Conservation (phyloP, 1,284 basidiomycete species). For the Melampsora abietis-canadensis region DNA sequence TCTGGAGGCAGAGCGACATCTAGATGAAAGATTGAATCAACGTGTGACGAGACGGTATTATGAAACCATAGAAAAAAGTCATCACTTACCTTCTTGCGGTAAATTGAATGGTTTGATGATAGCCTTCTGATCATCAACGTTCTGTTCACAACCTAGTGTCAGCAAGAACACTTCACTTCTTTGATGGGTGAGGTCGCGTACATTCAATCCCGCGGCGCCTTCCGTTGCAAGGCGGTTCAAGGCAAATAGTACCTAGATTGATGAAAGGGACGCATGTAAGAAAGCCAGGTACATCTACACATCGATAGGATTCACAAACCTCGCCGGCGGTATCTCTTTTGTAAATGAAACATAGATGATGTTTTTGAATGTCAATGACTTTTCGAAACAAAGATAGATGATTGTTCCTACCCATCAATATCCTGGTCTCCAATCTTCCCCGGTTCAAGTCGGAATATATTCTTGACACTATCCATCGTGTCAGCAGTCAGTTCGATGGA, state of each 20-base stretch:
- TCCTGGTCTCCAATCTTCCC: background rate
- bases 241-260: background rate
- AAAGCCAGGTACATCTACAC: background rate
- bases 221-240: background rate
- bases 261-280: too few species aligned
- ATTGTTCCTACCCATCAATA: background rate
- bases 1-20: background rate
- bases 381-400: too few species aligned
- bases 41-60: too few species aligned
- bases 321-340: background rate
- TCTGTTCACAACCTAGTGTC: background rate
- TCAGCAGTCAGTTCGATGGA: too few species aligned
- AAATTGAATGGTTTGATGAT: background rate
- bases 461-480: background rate
- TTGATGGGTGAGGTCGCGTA: background rate
- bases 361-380: too few species aligned
- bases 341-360: too few species aligned
- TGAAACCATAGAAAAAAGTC: background rate
- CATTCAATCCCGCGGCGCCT: conserved; percentile 2
- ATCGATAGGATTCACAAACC: background rate
- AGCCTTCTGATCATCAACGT: background rate
- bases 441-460: background rate
- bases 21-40: background rate
- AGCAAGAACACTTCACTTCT: background rate
- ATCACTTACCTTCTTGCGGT: conserved; percentile 4